These are phyloP conservation scores for Nidularia sp. DNA, from an alignment of 768 basidiomycete genomes.

Conservation along the genomic window DNA sequence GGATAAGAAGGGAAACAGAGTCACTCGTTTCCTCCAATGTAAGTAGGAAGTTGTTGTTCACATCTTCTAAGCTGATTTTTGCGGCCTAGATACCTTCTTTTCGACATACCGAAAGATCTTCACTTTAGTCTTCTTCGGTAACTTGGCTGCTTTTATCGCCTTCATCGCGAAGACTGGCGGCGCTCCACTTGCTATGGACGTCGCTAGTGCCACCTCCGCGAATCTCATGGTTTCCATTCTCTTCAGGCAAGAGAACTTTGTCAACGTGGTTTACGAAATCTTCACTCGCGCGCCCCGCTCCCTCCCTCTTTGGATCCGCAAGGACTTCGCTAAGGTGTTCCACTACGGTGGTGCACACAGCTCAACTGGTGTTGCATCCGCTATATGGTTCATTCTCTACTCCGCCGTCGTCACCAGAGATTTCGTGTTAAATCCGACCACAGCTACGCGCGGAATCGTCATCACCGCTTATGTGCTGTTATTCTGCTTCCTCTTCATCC, in stretches of 20 bases:
- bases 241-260: constrained; percentile 47
- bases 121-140: constrained; percentile 44
- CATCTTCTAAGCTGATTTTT: neutral
- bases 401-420: constrained; percentile 36
- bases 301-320: constrained; percentile 37
- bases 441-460: constrained; percentile 8
- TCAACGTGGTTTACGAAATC: constrained; percentile 47
- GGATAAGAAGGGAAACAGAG: constrained; percentile 7
- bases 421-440: constrained; percentile 15
- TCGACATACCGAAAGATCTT: constrained; percentile 48
- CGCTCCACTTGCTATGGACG: constrained; percentile 26
- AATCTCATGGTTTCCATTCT: constrained; percentile 41
- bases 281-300: constrained; percentile 33
- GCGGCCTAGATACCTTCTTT: constrained; percentile 22
- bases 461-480: constrained; percentile 32
- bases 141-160: constrained; percentile 43
- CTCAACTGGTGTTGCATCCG: constrained; percentile 46
- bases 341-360: constrained; percentile 55
- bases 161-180: constrained; percentile 28
- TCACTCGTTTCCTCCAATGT: constrained; percentile 8
- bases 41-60: constrained; percentile 37
- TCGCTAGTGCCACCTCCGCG: constrained; percentile 32
- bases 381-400: constrained; percentile 50
- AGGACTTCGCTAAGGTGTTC: constrained; percentile 44
- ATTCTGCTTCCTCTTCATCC: constrained; percentile 41